Evolutionary conservation across 108 stramenopile genomes (phyloP).

Genomic region (Nitzschia sp.): DNA sequence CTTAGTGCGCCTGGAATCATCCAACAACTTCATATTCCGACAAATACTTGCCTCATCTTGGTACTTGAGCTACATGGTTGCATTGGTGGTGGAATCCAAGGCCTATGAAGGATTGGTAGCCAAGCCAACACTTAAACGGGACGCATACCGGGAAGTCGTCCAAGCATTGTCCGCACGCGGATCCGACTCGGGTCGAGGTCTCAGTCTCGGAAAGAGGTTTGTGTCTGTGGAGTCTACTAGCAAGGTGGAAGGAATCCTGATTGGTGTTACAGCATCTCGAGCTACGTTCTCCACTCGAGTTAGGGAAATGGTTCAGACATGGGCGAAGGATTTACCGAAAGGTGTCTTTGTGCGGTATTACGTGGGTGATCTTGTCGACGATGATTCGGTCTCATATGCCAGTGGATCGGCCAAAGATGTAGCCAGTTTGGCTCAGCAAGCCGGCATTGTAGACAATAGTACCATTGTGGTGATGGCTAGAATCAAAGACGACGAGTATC

Average conservation of each 20-base stretch:
- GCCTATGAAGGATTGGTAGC: no score
- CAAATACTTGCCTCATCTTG: not conserved
- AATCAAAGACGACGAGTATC: conserved; percentile 9
- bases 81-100: not conserved
- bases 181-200: no score
- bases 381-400: not conserved
- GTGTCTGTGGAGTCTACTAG: no score
- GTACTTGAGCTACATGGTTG: not conserved
- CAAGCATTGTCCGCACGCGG: no score
- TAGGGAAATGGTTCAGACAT: not conserved
- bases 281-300: not conserved
- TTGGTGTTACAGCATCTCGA: conserved; percentile 4
- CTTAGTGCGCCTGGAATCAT: not conserved
- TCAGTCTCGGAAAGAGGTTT: no score
- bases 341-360: not conserved
- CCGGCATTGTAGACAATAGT: not conserved
- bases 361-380: conserved; percentile 1
- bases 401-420: conserved; percentile 2
- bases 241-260: conserved; percentile 1
- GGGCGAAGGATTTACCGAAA: not conserved
- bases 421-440: not conserved
- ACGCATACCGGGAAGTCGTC: no score
- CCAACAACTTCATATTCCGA: not conserved
- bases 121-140: no score
- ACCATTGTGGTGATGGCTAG: not conserved